Evolutionary conservation across 805 yeast species (phyloP), one percentile per base, ranked within the genome.

Genomic region (Kurtzmaniella cleridarum): DNA sequence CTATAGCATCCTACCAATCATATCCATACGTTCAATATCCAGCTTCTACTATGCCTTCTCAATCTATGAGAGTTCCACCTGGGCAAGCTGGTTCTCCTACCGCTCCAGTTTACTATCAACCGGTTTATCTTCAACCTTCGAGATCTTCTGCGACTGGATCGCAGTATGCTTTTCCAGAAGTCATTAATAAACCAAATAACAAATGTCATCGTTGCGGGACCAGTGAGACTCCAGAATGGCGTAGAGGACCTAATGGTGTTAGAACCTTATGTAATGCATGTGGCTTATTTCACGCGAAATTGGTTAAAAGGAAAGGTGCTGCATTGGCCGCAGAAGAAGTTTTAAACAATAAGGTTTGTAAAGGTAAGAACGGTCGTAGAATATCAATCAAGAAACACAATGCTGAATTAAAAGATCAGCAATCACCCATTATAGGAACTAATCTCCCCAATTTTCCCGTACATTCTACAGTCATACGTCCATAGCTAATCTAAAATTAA

Each of bases 241-340:
- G 72, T 38, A 51, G 71, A 33, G 72, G 72, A 3, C 72, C 72
- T 9, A 63, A 64, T 33, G 72, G 72, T 2, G 68, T 64, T n/a
- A 50, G 71, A n/a, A 66, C 72, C 0, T 53, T 66, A 32, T 66
- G 72, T 43, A 66, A 66, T 42, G 72, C 72, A 1, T 66, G 72
- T 47, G 72, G 72, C 0, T 59, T 66, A 34, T 66, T 60, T 45
- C 72, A 66, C 42, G 71, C 72, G 28, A 66, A 66, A 40, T 53
- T 66, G 60, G 66, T 75, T 37, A 82, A 80, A 51, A 69, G 70
- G 42, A 71, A 69, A 43, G 87, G 87, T 10, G 72, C 69, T 33
- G 69, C 59, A 4, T 63, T 65, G 32, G 80, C 83, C 16, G 72
- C 72, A 27, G 63, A 60, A 46, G 73, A 67, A 46, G 71, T 67